Evolutionary conservation across 257 asterid genomes (phyloP), one percentile per base, ranked within the genome.

Genomic region (Jaltomata sinuosa): DNA sequence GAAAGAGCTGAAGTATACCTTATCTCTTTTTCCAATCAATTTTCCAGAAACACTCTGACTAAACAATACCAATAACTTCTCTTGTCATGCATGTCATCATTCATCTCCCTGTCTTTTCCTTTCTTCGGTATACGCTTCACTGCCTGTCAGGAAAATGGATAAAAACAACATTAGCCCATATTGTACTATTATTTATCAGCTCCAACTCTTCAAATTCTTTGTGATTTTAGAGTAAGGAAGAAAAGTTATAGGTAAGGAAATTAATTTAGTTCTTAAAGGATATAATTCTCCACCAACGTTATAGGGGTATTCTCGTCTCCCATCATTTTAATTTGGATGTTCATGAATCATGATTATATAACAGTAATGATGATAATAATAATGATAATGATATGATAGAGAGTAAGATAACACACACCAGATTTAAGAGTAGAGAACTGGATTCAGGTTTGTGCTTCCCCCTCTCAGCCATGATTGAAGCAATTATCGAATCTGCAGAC

Each of bases 381-480:
- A 10, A 45, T 45, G 50, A 45, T 10, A 14, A 10, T 9, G 50
- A 45, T 9, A 12, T n/a, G 57, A 50, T 7, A 78, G 34, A 6
- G 25, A 25, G 38, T 6, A 57, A 77, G 64, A 83, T 85, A 84
- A 42, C 78, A 91, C 96, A 83, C 65, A 94, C 98, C 99, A 86
- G 99, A 88, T 87, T 89, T 89, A 38, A 85, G 88, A 77, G 89
- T 34, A 69, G 53, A 69, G 94, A 87, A 86, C 85, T 87, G 87
- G 86, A 65, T 81, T 87, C 67, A 72, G 88, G 92, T 67, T 92
- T 89, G 72, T 90, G 94, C 76, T 86, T 86, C 85, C 90, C 93
- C 89, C 94, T 92, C 88, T 90, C 94, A 86, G 94, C 93, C 91
- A 91, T 92, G 72, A 96, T 88, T 57, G 99, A 92, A 84, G 97